phyloP scores from a whole-genome alignment of 805 yeast genomes.

The Saccharomycopsis malanga region DNA sequence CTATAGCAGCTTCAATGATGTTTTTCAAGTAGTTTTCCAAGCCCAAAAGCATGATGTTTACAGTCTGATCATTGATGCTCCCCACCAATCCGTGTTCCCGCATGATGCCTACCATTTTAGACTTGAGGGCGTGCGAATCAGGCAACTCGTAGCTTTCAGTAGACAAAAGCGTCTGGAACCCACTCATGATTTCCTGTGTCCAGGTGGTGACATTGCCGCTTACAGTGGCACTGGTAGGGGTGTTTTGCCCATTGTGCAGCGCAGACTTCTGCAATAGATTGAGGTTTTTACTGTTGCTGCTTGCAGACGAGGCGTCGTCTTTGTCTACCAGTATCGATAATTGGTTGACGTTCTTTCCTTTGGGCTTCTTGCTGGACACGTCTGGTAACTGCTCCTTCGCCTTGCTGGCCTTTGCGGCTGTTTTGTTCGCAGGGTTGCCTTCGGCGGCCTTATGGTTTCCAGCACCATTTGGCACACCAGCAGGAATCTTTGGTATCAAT shows the following conservation, averaged over 20 bases:
- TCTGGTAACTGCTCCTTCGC: background rate
- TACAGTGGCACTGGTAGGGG: background rate
- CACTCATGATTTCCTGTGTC: slow-evolving; percentile 89
- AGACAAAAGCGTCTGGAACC: slow-evolving; percentile 73
- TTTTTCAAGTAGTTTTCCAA: slow-evolving; percentile 73
- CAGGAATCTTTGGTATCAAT: slow-evolving; percentile 66
- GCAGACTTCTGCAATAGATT: slow-evolving; percentile 7
- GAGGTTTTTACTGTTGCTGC: slow-evolving; percentile 13
- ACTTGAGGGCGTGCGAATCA: slow-evolving; percentile 59
- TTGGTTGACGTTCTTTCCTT: slow-evolving; percentile 17
- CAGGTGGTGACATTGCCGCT: slow-evolving; percentile 55
- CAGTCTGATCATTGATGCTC: slow-evolving; percentile 63
- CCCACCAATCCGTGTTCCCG: slow-evolving; percentile 89
- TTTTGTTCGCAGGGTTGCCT: background rate
- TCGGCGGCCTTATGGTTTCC: slow-evolving; percentile 5
- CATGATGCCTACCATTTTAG: slow-evolving; percentile 72
- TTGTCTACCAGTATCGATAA: slow-evolving; percentile 14
- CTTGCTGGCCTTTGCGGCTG: background rate
- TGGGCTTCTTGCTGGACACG: background rate
- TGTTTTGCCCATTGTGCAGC: background rate
- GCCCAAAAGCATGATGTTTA: slow-evolving; percentile 75
- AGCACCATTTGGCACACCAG: slow-evolving; percentile 11
- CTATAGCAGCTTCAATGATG: slow-evolving; percentile 67
- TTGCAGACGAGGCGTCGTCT: background rate
- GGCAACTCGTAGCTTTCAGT: slow-evolving; percentile 78